Conservation (phyloP, 1,139 yeast genomes). For the Pichia sp. region DNA sequence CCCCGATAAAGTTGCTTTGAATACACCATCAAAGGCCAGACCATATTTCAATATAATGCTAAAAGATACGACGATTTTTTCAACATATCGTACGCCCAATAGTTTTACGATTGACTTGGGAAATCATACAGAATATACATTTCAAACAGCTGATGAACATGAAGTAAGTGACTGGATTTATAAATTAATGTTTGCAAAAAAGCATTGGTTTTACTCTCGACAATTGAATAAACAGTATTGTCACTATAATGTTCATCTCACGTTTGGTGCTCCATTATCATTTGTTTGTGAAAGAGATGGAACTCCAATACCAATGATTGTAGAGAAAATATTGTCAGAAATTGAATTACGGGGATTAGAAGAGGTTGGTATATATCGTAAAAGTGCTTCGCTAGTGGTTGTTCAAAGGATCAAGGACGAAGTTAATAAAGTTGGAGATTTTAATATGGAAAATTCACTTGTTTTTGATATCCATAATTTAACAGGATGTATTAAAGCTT, state of each 20-base stretch:
- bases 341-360: conserved; percentile 80
- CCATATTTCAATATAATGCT: conserved; percentile 55
- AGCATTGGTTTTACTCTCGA: conserved; percentile 52
- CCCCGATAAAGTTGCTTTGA: conserved; percentile 32
- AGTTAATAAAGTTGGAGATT: conserved; percentile 68
- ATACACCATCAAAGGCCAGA: conserved; percentile 34
- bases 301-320: conserved; percentile 55
- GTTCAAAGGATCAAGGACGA: conserved; percentile 62
- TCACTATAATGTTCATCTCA: conserved; percentile 34
- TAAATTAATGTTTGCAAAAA: conserved; percentile 41
- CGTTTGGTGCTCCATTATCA: conserved; percentile 86
- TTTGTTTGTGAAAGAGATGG: conserved; percentile 71
- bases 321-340: conserved; percentile 59
- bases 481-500: conserved; percentile 84
- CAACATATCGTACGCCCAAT: conserved; percentile 45
- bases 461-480: conserved; percentile 82
- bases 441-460: conserved; percentile 59
- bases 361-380: conserved; percentile 89
- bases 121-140: conserved; percentile 50
- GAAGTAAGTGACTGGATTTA: conserved; percentile 77
- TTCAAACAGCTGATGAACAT: conserved; percentile 61
- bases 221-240: conserved; percentile 31
- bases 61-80: conserved; percentile 45
- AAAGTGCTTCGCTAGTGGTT: conserved; percentile 82
- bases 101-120: conserved; percentile 55